These are phyloP conservation scores for Tolypocladium sp. DNA, from an alignment of 2,329 filamentous ascomycete species.

Conservation along the genomic window DNA sequence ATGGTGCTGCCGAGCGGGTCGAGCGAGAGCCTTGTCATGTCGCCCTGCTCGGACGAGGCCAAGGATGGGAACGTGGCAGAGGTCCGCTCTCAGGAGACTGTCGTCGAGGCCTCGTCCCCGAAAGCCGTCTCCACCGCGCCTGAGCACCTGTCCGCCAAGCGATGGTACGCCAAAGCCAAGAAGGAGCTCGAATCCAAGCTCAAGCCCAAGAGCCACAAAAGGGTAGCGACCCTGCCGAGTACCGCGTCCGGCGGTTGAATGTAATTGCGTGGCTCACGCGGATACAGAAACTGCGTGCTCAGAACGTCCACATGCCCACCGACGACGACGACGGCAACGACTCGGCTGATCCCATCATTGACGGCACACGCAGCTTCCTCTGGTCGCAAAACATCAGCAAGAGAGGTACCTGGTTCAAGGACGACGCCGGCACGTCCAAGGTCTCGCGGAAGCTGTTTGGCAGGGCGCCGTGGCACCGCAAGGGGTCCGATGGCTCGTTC, in stretches of 20 bases:
- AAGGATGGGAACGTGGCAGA: neutral
- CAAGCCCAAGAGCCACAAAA: constrained; percentile 5
- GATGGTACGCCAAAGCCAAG: constrained; percentile 12
- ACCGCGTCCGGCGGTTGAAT: neutral
- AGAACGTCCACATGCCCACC: neutral
- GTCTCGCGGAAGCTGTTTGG: constrained; percentile 28
- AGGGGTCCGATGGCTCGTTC: constrained; percentile 25
- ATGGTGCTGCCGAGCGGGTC: constrained; percentile 2
- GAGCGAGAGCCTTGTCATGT: constrained; percentile 3
- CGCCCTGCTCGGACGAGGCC: constrained; percentile 1
- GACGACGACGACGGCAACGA: constrained; percentile 8
- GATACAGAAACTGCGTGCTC: neutral
- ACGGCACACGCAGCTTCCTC: constrained; percentile 7
- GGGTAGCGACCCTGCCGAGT: constrained; percentile 1
- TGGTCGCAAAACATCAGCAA: constrained; percentile 12
- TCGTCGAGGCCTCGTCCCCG: neutral
- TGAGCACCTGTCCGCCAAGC: neutral
- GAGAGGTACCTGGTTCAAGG: constrained; percentile 18
- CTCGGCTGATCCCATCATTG: constrained; percentile 2
- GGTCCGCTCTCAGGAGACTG: neutral
- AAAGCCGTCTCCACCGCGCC: neutral
- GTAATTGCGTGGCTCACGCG: neutral
- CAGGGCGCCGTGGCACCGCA: constrained; percentile 30
- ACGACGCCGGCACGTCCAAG: constrained; percentile 17
- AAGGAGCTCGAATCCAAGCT: constrained; percentile 14